Evolutionary conservation across 2,329 filamentous ascomycete genomes (phyloP), one percentile per base, ranked within the genome.

Genomic region (Dryadomyces quercivorus): DNA sequence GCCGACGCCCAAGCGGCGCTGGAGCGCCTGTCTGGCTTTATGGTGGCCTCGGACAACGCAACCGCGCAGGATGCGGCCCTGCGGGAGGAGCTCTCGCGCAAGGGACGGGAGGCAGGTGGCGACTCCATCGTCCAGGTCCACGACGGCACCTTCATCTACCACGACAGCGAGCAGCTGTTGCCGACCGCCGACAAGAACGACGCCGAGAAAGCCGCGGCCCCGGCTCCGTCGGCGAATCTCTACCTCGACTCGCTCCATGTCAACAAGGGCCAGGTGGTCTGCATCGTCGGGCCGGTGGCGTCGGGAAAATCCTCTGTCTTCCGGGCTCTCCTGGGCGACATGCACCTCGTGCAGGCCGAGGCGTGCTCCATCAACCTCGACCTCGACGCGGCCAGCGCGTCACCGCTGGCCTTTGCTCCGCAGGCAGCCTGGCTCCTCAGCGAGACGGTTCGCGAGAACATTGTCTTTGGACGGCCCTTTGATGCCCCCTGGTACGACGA

Each of bases 401-500:
- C 38, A 38, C 12, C 16, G 16, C 10, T 70, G 18, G 65, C 68
- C 12, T 71, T 61, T 47, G 55, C 56, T 3, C 56, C 56, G 10
- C 51, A 58, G 26, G 38, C 45, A 15, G 78, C 83, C 1, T 86
- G 83, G 83, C 84, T 86, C 22, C 81, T 85, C 61, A 86, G 85
- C 58, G 71, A 80, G 0, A 78, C 76, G 0, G 73, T 85, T 9
- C 75, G 74, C 36, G 52, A 61, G 7, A 63, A 63, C 44, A 62
- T 63, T 18, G 5, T 58, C 5, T 61, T 60, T 53, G 54, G 75
- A 16, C 72, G 77, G 0, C 82, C 86, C 67, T 68, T 86, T 12
- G 78, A 80, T 59, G 77, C 88, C 61, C 76, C 81, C 62, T 80
- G 90, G 52, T 96, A 96, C 67, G 81, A 83, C 59, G 78, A 87